A percentile compares a stretch with the other conserved stretches of the same genome.
Evolutionary conservation across 345 rosid species (phyloP).

Genomic region (Microthlaspi erraticum): DNA sequence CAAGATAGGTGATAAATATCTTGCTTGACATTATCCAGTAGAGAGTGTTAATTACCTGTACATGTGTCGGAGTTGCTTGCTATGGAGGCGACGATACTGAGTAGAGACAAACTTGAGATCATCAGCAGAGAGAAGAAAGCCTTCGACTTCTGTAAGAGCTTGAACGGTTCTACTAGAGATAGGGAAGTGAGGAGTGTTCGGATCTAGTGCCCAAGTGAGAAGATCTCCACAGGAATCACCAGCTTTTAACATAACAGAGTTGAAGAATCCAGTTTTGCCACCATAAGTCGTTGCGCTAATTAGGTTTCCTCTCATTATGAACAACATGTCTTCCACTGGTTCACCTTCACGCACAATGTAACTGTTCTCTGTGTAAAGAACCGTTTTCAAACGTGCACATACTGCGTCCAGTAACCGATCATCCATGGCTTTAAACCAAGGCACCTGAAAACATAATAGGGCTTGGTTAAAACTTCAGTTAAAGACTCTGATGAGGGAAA

Average conservation of each 20-base stretch:
- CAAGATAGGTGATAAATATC: neutral
- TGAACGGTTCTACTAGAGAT: slow-evolving; percentile 45
- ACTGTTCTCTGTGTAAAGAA: slow-evolving; percentile 43
- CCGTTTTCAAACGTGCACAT: slow-evolving; percentile 42
- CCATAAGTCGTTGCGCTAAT: slow-evolving; percentile 46
- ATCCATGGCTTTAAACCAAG: slow-evolving; percentile 53
- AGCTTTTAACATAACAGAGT: slow-evolving; percentile 17
- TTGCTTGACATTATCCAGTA: neutral
- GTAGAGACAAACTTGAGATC: slow-evolving; percentile 48
- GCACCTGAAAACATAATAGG: slow-evolving; percentile 49
- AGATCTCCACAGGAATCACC: slow-evolving; percentile 53
- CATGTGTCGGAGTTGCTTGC: slow-evolving; percentile 48
- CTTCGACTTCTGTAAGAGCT: slow-evolving; percentile 50
- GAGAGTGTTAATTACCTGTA: slow-evolving; percentile 28
- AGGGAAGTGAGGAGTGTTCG: slow-evolving; percentile 46
- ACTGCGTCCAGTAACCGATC: slow-evolving; percentile 49
- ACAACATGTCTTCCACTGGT: slow-evolving; percentile 52
- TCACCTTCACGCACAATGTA: slow-evolving; percentile 53
- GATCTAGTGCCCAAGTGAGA: slow-evolving; percentile 59
- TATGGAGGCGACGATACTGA: slow-evolving; percentile 46
- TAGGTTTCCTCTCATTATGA: slow-evolving; percentile 47
- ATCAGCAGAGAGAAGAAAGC: slow-evolving; percentile 47
- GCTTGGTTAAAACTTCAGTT: neutral
- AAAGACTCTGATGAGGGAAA: no score
- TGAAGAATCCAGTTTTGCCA: slow-evolving; percentile 47